Evolutionary conservation across 2,329 filamentous ascomycete genomes (phyloP).

Genomic region (Aspergillus clavatus): DNA sequence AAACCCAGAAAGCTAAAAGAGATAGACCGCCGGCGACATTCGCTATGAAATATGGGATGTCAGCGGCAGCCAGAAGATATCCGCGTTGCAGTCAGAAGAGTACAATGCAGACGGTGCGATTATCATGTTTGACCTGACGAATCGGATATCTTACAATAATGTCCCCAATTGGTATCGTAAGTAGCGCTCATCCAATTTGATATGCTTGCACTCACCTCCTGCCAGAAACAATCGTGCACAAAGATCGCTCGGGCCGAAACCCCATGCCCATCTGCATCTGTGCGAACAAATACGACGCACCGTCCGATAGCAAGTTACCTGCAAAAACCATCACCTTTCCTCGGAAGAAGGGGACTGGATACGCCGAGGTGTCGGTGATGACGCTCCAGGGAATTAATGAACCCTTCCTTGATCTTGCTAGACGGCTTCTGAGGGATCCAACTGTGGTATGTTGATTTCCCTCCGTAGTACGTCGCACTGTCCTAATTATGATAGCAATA

Average conservation of each 20-base stretch:
- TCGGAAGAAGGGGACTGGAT: not conserved
- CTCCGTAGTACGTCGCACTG: no score
- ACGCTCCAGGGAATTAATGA: not conserved
- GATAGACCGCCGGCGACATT: not conserved
- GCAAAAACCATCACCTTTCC: not conserved
- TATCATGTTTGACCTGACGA: not conserved
- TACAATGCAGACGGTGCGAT: not conserved
- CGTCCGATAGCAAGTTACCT: not conserved
- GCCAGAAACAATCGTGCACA: not conserved
- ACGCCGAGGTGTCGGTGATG: not conserved
- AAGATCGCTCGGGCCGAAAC: not conserved
- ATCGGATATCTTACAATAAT: not conserved
- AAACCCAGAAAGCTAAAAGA: not conserved
- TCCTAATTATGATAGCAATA: not conserved
- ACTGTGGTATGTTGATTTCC: not conserved
- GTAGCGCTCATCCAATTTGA: not conserved
- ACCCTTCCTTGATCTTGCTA: not conserved
- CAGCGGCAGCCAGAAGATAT: not conserved
- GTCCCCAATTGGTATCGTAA: not conserved
- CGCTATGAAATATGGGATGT: not conserved
- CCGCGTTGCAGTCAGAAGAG: not conserved
- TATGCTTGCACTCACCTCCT: not conserved
- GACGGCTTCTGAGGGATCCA: not conserved
- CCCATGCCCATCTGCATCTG: not conserved
- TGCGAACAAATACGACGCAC: not conserved